Base-by-base conservation (phyloP, 306 rosid genomes). In the Betula pendula region DNA sequence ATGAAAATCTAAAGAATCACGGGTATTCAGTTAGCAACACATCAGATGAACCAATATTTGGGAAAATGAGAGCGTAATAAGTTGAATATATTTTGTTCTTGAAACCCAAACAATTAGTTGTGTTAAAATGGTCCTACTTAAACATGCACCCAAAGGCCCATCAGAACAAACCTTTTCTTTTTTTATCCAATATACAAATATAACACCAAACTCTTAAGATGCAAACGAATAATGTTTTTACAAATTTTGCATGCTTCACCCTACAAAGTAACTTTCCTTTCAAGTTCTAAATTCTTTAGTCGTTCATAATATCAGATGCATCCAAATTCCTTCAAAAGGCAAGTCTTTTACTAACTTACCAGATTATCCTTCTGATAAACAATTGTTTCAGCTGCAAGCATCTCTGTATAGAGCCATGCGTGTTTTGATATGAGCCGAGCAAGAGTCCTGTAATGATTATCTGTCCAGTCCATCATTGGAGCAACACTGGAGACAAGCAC, bases 401-500 rank as follows among this genome's bases (percentile, higher is more conserved):
- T 95, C 87, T 95, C 99, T 0, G 96, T 95, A 75, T 86, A 95
- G 68, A 95, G 90, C 99, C 99, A 95, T 27, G 98, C 91, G 0
- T 90, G 97, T 71, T 89, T 95, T 0, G 99, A 88, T 49, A 92
- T 80, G 43, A 95, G 88, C 44, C 97, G 92, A 5, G 99, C 99
- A 69, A 95, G 92, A 63, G 98, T 92, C 85, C 99, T 85, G 55
- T 91, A 92, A 86, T 95, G 94, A 84, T 87, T 82, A 74, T 95
- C 98, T 15, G 97, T 95, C 91, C 97, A 92, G 24, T 95, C 94
- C 99, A 95, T 95, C 98, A 95, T 95, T 29, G 98, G 99, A 56
- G 99, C 99, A 40, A 95, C 91, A 75, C 99, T 95, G 87, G 25
- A 71, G 74, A 71, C 25, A 75, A 15, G 43, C 80, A 83, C 31